Base-by-base conservation (phyloP, 208 protist species). In the Leishmania tropica region DNA sequence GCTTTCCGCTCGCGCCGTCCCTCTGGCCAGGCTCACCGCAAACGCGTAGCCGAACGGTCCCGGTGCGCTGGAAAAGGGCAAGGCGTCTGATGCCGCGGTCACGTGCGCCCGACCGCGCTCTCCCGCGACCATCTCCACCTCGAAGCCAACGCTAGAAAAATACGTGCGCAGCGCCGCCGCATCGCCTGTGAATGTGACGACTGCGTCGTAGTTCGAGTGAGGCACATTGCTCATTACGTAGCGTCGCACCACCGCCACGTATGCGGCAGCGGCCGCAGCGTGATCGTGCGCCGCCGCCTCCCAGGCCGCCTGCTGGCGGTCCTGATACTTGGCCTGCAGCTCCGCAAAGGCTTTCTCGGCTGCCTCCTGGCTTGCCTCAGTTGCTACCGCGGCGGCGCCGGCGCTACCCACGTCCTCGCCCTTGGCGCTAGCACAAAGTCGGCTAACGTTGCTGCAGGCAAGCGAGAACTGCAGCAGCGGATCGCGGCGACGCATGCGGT, bases 391-490 rank as follows among this genome's bases (percentile, higher is more conserved):
- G 31, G 72, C 24, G 45, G 72, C 48, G 31, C 37, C 56, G 19
- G 48, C 24, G 60, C 53, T 3, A 24, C 76, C 48, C 21, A 13
- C 28, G 40, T 53, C 58, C 3, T 79, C 54, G 6, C 72, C 51
- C 79, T 79, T 21, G 31, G 51, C n/a, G 56, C 78, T 2, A n/a
- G 31, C 31, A 73, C 74, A 21, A 6, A 92, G 80, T 15, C 93
- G 92, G 11, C 79, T 77, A 1, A 97, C 85, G 71, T 96, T 88
- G 75, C 86, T 98, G 84, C 93, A 98, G 13, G 89, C 85, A 15
- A 95, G 85, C 4, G 93, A 98, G 83, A 98, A 98, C 76, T 96
- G 84, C 70, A 95, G 78, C 28, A 96, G 79, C 13, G 95, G 93
- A 80, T 98, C 93, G 24, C 91, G 92, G 10, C 88, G 85, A 13